Conservation (phyloP, 208 protist genomes). For the Trypanosoma caninum region DNA sequence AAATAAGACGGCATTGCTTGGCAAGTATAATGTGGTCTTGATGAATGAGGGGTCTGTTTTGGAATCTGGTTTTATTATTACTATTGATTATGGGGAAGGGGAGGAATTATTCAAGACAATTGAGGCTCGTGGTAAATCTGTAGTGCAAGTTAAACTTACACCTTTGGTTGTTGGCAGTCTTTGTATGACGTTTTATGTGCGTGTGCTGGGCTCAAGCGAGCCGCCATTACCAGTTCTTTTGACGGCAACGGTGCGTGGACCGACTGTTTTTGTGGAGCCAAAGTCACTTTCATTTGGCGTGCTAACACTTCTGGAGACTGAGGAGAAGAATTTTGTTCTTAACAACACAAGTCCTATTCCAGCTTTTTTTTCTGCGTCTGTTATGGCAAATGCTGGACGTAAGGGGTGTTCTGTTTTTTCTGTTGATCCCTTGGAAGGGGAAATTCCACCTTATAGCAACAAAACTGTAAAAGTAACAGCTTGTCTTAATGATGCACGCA, state of each 20-base stretch:
- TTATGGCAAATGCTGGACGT: slow-evolving; percentile 5
- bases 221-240: slow-evolving; percentile 47
- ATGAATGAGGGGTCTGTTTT: slow-evolving; percentile 41
- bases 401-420: slow-evolving; percentile 9
- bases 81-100: slow-evolving; percentile 33
- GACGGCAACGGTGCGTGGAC: slow-evolving; percentile 70
- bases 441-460: slow-evolving; percentile 61
- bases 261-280: slow-evolving; percentile 58
- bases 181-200: slow-evolving; percentile 76
- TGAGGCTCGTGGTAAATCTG: slow-evolving; percentile 39
- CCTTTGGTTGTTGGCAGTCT: slow-evolving; percentile 74
- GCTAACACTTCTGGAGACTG: slow-evolving; percentile 52
- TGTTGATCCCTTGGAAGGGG: slow-evolving; percentile 40
- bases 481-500: slow-evolving; percentile 85
- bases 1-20: slow-evolving; percentile 90
- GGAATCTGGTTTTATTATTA: slow-evolving; percentile 27
- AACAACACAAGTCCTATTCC: slow-evolving; percentile 86
- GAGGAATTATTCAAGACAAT: slow-evolving; percentile 26
- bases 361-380: slow-evolving; percentile 37
- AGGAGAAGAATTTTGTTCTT: slow-evolving; percentile 41
- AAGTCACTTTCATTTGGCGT: slow-evolving; percentile 66
- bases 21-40: slow-evolving; percentile 90
- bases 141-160: slow-evolving; percentile 75
- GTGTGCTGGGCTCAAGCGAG: slow-evolving; percentile 58
- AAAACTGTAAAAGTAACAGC: slow-evolving; percentile 58